Base-by-base conservation (phyloP, 306 rosid species). In the Psophocarpus tetragonolobus region DNA sequence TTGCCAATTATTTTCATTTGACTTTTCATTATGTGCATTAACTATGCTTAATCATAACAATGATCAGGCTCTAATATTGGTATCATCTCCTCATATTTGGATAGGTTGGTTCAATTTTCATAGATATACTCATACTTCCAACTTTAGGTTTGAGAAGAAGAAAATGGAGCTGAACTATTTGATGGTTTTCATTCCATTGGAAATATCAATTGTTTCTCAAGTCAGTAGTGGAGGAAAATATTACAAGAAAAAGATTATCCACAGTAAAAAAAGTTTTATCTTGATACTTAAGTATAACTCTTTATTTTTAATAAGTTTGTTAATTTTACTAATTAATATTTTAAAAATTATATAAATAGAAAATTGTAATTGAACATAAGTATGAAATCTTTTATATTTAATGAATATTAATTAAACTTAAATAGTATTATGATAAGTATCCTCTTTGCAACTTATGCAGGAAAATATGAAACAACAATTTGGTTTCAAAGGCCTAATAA, bases 391-490 rank as follows among this genome's bases (percentile, higher is more conserved):
- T n/a, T n/a, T n/a, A n/a, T n/a, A n/a, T n/a, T n/a, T n/a, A n/a
- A n/a, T n/a, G n/a, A n/a, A n/a, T n/a, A n/a, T n/a, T n/a, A n/a
- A n/a, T n/a, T n/a, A n/a, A n/a, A n/a, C n/a, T n/a, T n/a, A n/a
- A n/a, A n/a, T n/a, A n/a, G n/a, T n/a, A 21, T 80, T 32, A 47
- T n/a, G 8, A 57, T 13, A 29, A 33, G 12, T 61, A 21, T n/a
- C 44, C 68, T 51, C n/a, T 36, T 1, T 38, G 17, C 24, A 68
- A 41, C 10, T 27, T 73, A 30, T 73, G 50, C 38, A 48, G 60
- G 85, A 35, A 81, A 35, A 39, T 36, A 48, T 36, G 64, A 48
- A 60, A 69, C 50, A 64, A 61, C 2, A 73, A 57, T 64, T 66
- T 51, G 62, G 42, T 73, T 74, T 32, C 72, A 66, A 44, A 75